Conservation (phyloP, 2,329 filamentous ascomycete genomes). For the Bipolaris bicolor region DNA sequence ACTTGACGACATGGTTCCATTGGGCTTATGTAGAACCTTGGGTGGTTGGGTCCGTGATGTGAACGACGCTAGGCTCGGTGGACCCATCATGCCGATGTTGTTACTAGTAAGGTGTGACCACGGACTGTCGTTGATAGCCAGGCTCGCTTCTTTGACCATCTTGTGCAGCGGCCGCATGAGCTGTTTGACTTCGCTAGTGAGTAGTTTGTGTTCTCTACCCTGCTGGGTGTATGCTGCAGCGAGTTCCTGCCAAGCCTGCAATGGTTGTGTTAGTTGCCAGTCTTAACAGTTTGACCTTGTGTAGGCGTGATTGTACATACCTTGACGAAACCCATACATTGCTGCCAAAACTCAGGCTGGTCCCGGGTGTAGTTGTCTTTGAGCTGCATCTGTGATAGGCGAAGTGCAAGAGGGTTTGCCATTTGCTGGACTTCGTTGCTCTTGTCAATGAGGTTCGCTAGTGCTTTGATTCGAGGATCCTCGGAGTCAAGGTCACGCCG, state of each 20-base stretch:
- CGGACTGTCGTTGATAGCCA: conserved; percentile 70
- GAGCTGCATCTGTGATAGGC: conserved; percentile 80
- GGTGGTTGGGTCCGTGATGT: conserved; percentile 46
- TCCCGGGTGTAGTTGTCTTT: conserved; percentile 80
- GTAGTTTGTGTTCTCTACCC: conserved; percentile 53
- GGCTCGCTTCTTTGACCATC: conserved; percentile 79
- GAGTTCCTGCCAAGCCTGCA: conserved; percentile 69
- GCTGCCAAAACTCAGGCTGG: conserved; percentile 67
- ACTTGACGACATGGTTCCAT: conserved; percentile 31
- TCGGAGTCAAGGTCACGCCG: conserved; percentile 43
- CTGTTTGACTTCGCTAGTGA: conserved; percentile 70
- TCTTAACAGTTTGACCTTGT: conserved; percentile 16
- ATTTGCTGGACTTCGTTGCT: conserved; percentile 74
- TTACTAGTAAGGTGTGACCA: conserved; percentile 63
- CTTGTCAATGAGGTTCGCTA: conserved; percentile 70
- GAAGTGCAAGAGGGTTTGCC: conserved; percentile 72
- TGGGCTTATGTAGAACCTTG: conserved; percentile 36
- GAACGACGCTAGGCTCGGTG: conserved; percentile 43
- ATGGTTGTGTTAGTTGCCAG: conserved; percentile 36
- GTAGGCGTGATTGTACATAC: conserved; percentile 40
- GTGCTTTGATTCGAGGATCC: conserved; percentile 42
- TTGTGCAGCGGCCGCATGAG: conserved; percentile 82
- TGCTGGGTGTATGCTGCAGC: conserved; percentile 52
- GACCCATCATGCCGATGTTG: conserved; percentile 35
- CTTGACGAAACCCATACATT: conserved; percentile 76